A percentile compares a stretch with the other conserved stretches of the same genome.
Conservation (phyloP, 257 asterid genomes). For the Primulina tabacum region DNA sequence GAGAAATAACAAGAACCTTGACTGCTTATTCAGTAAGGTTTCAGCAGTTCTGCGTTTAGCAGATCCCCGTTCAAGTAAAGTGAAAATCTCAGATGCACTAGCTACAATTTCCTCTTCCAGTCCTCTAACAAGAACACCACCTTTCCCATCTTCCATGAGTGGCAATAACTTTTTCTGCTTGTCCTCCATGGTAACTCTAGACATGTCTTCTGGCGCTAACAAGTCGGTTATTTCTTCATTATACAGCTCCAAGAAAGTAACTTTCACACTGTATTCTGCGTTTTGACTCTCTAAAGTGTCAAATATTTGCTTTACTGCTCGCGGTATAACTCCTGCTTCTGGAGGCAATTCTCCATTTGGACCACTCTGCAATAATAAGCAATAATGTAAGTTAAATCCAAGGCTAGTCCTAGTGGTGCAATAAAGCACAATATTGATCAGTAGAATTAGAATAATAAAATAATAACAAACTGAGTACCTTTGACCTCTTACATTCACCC, state of each 20-base stretch:
- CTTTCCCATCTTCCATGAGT: conserved; percentile 91
- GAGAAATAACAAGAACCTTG: conserved; percentile 49
- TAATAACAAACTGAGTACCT: conserved; percentile 40
- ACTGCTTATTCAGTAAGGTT: conserved; percentile 78
- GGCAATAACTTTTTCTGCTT: conserved; percentile 81
- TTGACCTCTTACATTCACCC: conserved; percentile 80
- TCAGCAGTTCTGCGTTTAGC: conserved; percentile 89
- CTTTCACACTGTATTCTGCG: conserved; percentile 85
- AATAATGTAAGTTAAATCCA: background rate
- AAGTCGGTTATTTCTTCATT: conserved; percentile 89
- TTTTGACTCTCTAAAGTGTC: conserved; percentile 78
- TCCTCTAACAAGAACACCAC: conserved; percentile 90
- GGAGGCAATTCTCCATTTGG: conserved; percentile 76
- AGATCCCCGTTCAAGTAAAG: conserved; percentile 79
- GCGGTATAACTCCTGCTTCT: conserved; percentile 83
- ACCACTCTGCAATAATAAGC: conserved; percentile 45
- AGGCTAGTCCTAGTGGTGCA: background rate
- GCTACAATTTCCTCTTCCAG: conserved; percentile 84
- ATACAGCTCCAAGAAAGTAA: conserved; percentile 79
- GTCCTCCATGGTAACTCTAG: conserved; percentile 59
- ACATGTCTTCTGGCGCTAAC: conserved; percentile 73
- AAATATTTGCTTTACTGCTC: conserved; percentile 79
- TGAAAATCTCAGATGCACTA: conserved; percentile 67
- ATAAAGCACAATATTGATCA: background rate
- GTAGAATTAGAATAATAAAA: background rate